Conservation (phyloP, 176 grass and related monocot genomes). For the Oryza punctata region DNA sequence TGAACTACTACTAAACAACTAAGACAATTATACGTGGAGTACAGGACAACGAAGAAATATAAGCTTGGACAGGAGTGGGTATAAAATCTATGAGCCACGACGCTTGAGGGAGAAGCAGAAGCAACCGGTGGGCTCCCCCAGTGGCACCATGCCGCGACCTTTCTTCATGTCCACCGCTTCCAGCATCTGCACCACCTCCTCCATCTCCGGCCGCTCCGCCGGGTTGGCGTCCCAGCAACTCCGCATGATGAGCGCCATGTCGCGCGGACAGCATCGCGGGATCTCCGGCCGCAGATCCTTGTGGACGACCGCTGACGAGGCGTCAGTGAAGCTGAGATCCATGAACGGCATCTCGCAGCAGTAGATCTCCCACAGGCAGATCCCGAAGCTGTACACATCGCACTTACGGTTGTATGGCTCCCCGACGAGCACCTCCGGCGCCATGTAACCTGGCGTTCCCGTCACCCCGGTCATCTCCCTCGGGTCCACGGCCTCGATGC, state of each 20-base stretch:
- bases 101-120: neutral
- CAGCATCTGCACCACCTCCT: neutral
- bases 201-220: neutral
- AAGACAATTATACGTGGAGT: too few species aligned
- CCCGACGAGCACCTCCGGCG: neutral
- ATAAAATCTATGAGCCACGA: neutral
- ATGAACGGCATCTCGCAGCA: neutral
- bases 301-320: neutral
- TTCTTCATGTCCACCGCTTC: neutral
- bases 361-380: neutral
- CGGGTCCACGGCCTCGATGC: neutral
- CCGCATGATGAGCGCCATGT: neutral
- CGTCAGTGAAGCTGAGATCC: neutral
- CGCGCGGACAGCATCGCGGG: neutral
- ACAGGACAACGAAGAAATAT: too few species aligned
- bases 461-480: neutral
- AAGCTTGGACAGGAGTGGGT: too few species aligned
- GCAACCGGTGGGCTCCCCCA: neutral
- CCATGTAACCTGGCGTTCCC: neutral
- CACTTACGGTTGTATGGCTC: neutral
- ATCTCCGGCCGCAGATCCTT: neutral
- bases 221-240: neutral
- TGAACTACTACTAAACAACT: too few species aligned
- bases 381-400: neutral
- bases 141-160: neutral